Percentiles rank a stretch among this genome's conserved stretches.
phyloP scores from a whole-genome alignment of 2,329 filamentous ascomycete species.

The Nemania abortiva region DNA sequence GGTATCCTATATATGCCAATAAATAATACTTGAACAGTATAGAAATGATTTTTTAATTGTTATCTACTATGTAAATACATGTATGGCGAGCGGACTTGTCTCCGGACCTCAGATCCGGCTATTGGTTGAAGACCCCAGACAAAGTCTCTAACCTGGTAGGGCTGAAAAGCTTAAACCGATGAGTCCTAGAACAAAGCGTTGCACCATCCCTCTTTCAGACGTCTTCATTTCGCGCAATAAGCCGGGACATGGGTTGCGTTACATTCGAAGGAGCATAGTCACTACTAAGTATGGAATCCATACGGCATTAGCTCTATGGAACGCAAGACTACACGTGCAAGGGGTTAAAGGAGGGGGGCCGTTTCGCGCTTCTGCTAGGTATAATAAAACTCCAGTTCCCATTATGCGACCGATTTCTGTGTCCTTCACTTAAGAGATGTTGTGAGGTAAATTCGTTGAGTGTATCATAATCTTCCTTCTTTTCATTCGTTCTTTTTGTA shows the following conservation, averaged over 20 bases:
- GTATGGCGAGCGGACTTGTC: too few relatives aligned
- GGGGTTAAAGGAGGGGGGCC: background rate
- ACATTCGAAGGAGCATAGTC: background rate
- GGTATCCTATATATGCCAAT: too few relatives aligned
- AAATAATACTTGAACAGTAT: too few relatives aligned
- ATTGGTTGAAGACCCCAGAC: too few relatives aligned
- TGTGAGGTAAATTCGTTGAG: background rate
- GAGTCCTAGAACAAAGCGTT: background rate
- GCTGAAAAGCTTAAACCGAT: background rate
- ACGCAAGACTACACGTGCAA: background rate
- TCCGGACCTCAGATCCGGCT: too few relatives aligned
- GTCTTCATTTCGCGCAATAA: background rate
- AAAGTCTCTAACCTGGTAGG: background rate
- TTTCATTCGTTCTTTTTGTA: background rate
- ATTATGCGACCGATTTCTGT: too few relatives aligned
- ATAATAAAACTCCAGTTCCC: background rate
- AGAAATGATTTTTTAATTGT: too few relatives aligned
- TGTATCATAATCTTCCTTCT: background rate
- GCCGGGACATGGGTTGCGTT: background rate
- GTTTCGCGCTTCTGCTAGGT: background rate
- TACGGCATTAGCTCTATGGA: background rate
- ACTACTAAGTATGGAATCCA: background rate
- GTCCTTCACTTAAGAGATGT: background rate
- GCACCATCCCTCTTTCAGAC: background rate
- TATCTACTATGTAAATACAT: too few relatives aligned